Evolutionary conservation across 805 yeast genomes (phyloP).

Genomic region (Tetrapisispora phaffii): DNA sequence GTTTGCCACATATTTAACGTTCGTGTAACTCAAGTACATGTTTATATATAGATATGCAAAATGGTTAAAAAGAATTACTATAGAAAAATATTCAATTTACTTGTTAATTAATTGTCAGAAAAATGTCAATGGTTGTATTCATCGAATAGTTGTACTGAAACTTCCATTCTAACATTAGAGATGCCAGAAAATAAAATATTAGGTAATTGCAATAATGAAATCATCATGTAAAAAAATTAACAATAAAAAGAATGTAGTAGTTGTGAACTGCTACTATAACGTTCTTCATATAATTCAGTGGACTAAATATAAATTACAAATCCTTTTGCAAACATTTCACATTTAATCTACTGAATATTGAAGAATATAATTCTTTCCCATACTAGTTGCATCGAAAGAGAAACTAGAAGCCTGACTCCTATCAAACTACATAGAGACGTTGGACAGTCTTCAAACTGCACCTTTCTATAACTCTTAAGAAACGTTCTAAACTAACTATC

Average conservation of each 20-base stretch:
- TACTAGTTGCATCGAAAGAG: too few species aligned
- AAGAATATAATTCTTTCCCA: too few species aligned
- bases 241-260: background rate
- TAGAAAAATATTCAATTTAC: background rate
- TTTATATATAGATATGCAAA: too few species aligned
- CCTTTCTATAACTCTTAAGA: too few species aligned
- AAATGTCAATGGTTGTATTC: constrained; percentile 64
- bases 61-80: too few species aligned
- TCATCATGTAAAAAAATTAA: constrained; percentile 9
- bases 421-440: too few species aligned
- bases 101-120: background rate
- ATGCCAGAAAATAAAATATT: constrained; percentile 70
- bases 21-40: too few species aligned
- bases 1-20: too few species aligned
- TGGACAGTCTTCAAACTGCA: too few species aligned
- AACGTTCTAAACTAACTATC: too few species aligned
- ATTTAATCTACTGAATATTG: background rate
- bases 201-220: constrained; percentile 6
- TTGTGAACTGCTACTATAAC: background rate
- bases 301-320: constrained; percentile 1
- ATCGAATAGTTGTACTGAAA: constrained; percentile 51
- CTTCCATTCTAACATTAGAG: constrained; percentile 76
- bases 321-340: background rate
- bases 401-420: too few species aligned
- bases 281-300: background rate